These are phyloP conservation scores for Rhynchospora pubera DNA, from an alignment of 176 grass and related monocot species.

Conservation along the genomic window DNA sequence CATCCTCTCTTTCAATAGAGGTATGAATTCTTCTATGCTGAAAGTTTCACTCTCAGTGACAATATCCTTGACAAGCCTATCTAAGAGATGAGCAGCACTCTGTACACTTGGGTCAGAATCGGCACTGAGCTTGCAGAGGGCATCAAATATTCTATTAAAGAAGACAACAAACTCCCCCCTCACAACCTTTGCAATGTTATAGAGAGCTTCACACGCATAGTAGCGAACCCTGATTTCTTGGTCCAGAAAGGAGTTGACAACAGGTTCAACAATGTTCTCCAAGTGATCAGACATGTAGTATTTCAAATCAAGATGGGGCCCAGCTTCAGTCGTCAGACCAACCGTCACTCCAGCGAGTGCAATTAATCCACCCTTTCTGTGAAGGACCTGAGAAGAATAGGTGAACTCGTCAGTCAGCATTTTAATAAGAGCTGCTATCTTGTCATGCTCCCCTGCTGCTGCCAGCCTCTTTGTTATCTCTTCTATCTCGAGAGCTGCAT, in stretches of 20 bases:
- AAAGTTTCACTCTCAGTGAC: slow-evolving; percentile 32
- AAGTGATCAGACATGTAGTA: slow-evolving; percentile 22
- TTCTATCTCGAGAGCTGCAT: slow-evolving; percentile 97
- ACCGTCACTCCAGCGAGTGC: slow-evolving; percentile 86
- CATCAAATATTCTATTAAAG: slow-evolving; percentile 99
- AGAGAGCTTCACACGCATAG: slow-evolving; percentile 98
- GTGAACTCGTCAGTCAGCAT: slow-evolving; percentile 62
- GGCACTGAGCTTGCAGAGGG: slow-evolving; percentile 88
- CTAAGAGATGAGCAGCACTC: slow-evolving; percentile 99
- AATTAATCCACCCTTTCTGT: slow-evolving; percentile 95
- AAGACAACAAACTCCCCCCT: slow-evolving; percentile 93
- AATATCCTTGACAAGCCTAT: slow-evolving; percentile 88
- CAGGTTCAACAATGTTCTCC: slow-evolving; percentile 70
- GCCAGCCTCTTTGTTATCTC: slow-evolving; percentile 79
- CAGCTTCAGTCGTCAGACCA: slow-evolving; percentile 70
- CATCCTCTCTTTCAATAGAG: slow-evolving; percentile 96
- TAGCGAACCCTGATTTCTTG: slow-evolving; percentile 97
- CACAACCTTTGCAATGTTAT: slow-evolving; percentile 99
- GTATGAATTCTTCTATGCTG: slow-evolving; percentile 99
- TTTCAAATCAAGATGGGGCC: slow-evolving; percentile 66
- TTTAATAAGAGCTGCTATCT: slow-evolving; percentile 63
- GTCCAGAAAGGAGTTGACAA: slow-evolving; percentile 67
- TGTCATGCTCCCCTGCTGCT: slow-evolving; percentile 63
- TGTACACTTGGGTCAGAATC: slow-evolving; percentile 94
- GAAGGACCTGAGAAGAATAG: slow-evolving; percentile 55